Evolutionary conservation across 1,284 basidiomycete species (phyloP), one percentile per base, ranked within the genome.

Genomic region (Apiotrichum domesticum): DNA sequence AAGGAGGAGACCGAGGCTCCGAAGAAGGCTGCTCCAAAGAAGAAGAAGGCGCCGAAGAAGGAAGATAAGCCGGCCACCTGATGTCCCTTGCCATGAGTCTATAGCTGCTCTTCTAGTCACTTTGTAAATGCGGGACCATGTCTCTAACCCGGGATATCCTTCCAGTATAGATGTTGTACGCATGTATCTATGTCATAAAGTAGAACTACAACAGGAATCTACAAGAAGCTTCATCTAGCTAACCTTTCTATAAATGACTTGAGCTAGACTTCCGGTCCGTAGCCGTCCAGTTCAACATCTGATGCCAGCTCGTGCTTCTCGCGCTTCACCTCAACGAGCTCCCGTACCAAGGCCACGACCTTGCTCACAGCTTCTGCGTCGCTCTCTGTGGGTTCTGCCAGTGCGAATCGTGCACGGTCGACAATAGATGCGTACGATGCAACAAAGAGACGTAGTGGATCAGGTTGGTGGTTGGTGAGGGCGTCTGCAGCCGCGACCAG

Each of bases 351-450:
- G 48, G 80, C 77, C 3, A 84, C 84, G 2, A 87, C 84, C 52
- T 79, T 78, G 66, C 88, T 80, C 2, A 85, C 87, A 4, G 82
- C 72, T 52, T 80, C 78, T 64, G 85, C 90, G 71, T 91, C 88
- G 47, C 77, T 78, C 70, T 88, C 85, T 0, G 80, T 82, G 35
- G 86, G 83, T 64, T 88, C 87, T 48, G 78, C 74, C 3, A 79
- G 78, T 0, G 82, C 81, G 62, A 85, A 84, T 35, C 85, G 80
- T 29, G 84, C 88, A n/a, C 87, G 79, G 66, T 90, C 87, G 45
- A 92, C 81, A 1, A 85, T 84, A 46, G 84, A 82, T 61, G 87
- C 85, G 66, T 88, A 91, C 62, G 86, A 65, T 84, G 75, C 88
- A 83, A 91, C 79, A 0, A 87, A 87, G 3, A 84, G 72, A 33